Percentiles rank a stretch among this genome's conserved stretches.
These are phyloP conservation scores for Paraphaeosphaeria sporulosa DNA, from an alignment of 2,329 filamentous ascomycete species.

Conservation along the genomic window DNA sequence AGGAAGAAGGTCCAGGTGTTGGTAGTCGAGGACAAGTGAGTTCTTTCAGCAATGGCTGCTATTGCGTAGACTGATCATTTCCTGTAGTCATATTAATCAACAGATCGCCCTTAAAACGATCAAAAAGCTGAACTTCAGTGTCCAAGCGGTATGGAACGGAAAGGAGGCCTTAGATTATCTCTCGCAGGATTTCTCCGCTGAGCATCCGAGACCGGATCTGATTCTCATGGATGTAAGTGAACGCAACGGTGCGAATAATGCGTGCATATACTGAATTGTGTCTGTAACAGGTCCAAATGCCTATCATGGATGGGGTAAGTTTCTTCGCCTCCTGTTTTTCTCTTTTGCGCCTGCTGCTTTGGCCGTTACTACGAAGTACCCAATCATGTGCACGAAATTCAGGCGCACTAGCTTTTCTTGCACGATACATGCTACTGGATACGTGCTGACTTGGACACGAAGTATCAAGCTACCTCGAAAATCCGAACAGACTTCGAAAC, in stretches of 20 bases:
- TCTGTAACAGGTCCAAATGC: slow-evolving; percentile 44
- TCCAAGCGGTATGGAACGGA: slow-evolving; percentile 77
- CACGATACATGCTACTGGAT: neutral
- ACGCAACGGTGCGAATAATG: too few species aligned
- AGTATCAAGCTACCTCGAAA: slow-evolving; percentile 53
- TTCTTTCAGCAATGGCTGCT: slow-evolving; percentile 19
- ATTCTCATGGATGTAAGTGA: slow-evolving; percentile 79
- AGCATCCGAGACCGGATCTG: slow-evolving; percentile 70
- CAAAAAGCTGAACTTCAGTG: slow-evolving; percentile 74
- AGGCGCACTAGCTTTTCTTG: too few species aligned
- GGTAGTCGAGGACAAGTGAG: slow-evolving; percentile 82
- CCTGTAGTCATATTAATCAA: slow-evolving; percentile 66
- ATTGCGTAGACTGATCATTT: slow-evolving; percentile 13
- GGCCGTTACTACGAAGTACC: too few species aligned
- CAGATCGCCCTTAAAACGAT: slow-evolving; percentile 80
- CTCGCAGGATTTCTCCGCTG: slow-evolving; percentile 39
- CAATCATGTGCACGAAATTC: too few species aligned
- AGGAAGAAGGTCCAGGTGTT: slow-evolving; percentile 72
- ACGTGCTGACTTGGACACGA: neutral
- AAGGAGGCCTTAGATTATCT: slow-evolving; percentile 81
- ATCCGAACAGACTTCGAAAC: slow-evolving; percentile 74
- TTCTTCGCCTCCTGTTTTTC: neutral
- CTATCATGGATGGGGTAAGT: slow-evolving; percentile 69
- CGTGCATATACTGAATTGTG: too few species aligned
- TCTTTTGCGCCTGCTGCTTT: too few species aligned